phyloP scores from a whole-genome alignment of 2,329 filamentous ascomycete genomes.

The Capronia americana region DNA sequence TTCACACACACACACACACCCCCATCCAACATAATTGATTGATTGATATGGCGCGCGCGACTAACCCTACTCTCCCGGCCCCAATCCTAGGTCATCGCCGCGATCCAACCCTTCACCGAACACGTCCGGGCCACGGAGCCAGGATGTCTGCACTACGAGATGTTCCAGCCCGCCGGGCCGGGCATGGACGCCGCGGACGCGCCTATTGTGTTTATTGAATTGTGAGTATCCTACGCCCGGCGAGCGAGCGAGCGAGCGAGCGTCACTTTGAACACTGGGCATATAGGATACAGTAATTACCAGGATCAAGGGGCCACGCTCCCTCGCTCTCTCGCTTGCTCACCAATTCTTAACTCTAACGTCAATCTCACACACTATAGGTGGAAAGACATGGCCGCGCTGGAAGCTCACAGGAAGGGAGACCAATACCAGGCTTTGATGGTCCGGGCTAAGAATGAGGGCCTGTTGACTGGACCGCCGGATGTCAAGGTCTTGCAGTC shows the following conservation, averaged over 20 bases:
- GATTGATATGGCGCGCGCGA: too few relatives aligned
- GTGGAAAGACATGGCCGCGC: constrained; percentile 9
- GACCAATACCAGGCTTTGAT: constrained; percentile 3
- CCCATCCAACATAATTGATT: too few relatives aligned
- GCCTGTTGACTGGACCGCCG: constrained; percentile 3
- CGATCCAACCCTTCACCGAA: constrained; percentile 10
- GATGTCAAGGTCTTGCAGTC: constrained; percentile 7
- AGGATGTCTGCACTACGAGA: constrained; percentile 8
- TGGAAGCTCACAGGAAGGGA: not conserved
- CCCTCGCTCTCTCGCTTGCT: too few relatives aligned
- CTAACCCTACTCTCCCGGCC: not conserved
- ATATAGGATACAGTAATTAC: too few relatives aligned
- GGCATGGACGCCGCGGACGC: not conserved
- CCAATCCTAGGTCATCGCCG: not conserved
- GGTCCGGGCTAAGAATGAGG: not conserved
- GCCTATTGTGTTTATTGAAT: constrained; percentile 3
- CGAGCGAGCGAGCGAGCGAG: too few relatives aligned
- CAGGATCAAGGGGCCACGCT: too few relatives aligned
- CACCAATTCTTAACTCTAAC: too few relatives aligned
- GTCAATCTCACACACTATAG: too few relatives aligned
- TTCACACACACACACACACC: too few relatives aligned
- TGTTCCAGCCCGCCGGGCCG: constrained; percentile 7
- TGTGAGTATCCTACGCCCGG: too few relatives aligned
- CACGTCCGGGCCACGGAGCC: constrained; percentile 13
- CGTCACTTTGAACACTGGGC: too few relatives aligned